Evolutionary conservation across 257 asterid species (phyloP), one percentile per base, ranked within the genome.

Genomic region (Thymus quinquecostatus): DNA sequence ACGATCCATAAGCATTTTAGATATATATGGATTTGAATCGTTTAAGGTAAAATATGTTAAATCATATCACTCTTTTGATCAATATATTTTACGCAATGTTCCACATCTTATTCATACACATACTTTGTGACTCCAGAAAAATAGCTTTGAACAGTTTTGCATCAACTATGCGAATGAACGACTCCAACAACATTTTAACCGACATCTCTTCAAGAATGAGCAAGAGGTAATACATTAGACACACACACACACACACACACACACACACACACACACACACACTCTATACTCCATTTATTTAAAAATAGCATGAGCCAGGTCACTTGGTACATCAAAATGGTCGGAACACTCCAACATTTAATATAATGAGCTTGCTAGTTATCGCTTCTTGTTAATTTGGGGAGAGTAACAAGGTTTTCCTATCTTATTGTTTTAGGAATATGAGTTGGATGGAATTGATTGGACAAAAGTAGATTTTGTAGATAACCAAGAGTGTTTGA

Each of bases 131-230:
- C 77, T 79, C 54, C 91, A 92, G 99, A 86, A 81, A 70, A 95
- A 95, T 69, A 87, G 92, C 74, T 88, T 95, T 56, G 99, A 92
- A 82, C 99, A 95, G 84, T 86, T 95, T 29, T 90, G 91, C 70
- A 88, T 95, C 82, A 95, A 95, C 82, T 95, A 92, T 82, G 97
- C 96, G 51, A 90, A 89, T 82, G 99, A 92, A 85, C 85, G 98
- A 82, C 97, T 95, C 68, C 98, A 90, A 74, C 99, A 95, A 80
- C 99, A 92, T 86, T 86, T 88, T 71, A 89, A 81, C 74, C 86
- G 96, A 45, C 96, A 92, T 81, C 92, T 95, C 66, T 85, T 95
- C 77, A 95, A 88, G 75, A 97, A 86, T 67, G 88, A 86, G 79
- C 99, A 95, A 82, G 97, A 95, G 96, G 99, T 89, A 64, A 79